Base-by-base conservation (phyloP, 805 yeast species). In the Maudiozyma turicensis region DNA sequence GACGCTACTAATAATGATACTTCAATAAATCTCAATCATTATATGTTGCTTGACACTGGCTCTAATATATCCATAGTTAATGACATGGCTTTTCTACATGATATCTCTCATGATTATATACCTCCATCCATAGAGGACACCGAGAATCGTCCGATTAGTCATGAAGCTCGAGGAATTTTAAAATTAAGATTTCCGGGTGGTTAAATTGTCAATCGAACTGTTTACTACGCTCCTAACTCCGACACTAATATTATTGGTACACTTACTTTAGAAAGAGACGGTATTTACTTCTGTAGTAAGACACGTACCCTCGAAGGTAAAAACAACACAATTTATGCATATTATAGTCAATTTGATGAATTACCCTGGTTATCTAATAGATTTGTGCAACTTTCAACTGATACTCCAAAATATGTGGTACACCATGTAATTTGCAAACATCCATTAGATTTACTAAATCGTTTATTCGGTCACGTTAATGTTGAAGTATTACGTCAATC, bases 401-500 rank as follows among this genome's bases (percentile, higher is more conserved):
- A 10, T 4, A n/a, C n/a, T 5, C 2, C 37, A 10, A 34, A n/a
- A 34, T 11, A 34, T 11, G n/a, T 11, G 37, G 37, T 43, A 4
- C 31, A 43, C 8, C 6, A 8, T n/a, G 31, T 43, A 6, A 32
- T 33, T 8, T 8, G 4, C 8, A 43, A 33, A 20, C 33, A n/a
- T 8, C 40, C 46, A 2, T n/a, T 43, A 26, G 39, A 43, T 4
- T 9, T 43, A 8, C 5, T 43, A 6, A 45, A 46, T 33, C 2
- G 35, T 3, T 13, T 46, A 8, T 35, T 33, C 14, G 49, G 49
- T 15, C 49, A 46, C 35, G 31, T 46, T 11, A 46, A 41, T 11
- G 44, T 46, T 34, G 37, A 34, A 11, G 3, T 3, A 10, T 5
- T 46, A 5, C 26, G 28, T 11, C 15, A 42, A 15, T 26, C 45